Evolutionary conservation across 352 stramenopile species (phyloP).

Genomic region (Phytopythium boreale): DNA sequence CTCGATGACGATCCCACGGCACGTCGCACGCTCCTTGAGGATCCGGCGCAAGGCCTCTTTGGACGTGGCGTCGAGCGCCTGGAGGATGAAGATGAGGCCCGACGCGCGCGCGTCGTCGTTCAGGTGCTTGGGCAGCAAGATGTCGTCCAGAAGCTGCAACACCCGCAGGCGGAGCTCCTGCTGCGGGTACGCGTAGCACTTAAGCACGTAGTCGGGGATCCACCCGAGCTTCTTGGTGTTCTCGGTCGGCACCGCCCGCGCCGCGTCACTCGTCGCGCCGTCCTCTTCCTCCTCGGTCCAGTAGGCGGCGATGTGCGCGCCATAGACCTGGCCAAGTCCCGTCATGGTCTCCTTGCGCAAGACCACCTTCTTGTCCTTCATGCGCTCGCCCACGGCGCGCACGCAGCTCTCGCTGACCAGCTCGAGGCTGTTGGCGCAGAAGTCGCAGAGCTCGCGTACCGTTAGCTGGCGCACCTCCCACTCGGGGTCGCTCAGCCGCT

Average conservation of each 20-base stretch:
- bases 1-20: conserved; percentile 18
- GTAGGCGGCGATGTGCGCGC: conserved; percentile 55
- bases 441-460: conserved; percentile 81
- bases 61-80: conserved; percentile 51
- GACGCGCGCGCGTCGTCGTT: conserved; percentile 52
- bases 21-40: conserved; percentile 60
- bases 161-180: conserved; percentile 82
- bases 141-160: conserved; percentile 82
- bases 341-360: conserved; percentile 88
- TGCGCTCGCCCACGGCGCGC: conserved; percentile 72
- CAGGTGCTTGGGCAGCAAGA: conserved; percentile 70
- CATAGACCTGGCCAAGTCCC: conserved; percentile 80
- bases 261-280: conserved; percentile 12
- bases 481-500: conserved; percentile 70
- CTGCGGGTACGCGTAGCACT: conserved; percentile 84
- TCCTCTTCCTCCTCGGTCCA: conserved; percentile 32
- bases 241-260: conserved; percentile 26
- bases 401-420: conserved; percentile 65
- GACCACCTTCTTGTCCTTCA: conserved; percentile 86
- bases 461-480: conserved; percentile 80
- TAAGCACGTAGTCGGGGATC: conserved; percentile 82
- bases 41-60: conserved; percentile 75
- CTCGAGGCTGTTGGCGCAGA: conserved; percentile 69
- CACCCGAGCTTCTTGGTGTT: conserved; percentile 71
- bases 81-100: conserved; percentile 70